Percentiles rank a stretch among this genome's conserved stretches.
Conservation (phyloP, 208 protist species). For the Lotmaria passim region DNA sequence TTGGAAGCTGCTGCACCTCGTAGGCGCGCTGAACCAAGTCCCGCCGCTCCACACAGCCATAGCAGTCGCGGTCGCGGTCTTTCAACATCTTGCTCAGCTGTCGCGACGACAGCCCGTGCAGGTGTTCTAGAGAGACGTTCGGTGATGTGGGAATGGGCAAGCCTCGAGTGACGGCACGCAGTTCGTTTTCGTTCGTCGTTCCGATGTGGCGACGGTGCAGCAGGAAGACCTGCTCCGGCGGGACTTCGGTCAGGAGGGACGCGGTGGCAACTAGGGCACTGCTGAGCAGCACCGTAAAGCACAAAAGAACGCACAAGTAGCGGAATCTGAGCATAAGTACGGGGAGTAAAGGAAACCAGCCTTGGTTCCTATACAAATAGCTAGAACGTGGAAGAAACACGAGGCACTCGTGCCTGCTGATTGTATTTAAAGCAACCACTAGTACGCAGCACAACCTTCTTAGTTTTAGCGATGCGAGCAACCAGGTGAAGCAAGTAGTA, state of each 20-base stretch:
- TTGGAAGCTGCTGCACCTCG: slow-evolving; percentile 37
- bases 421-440: too few species aligned
- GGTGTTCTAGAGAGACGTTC: slow-evolving; percentile 18
- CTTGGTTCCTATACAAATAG: too few species aligned
- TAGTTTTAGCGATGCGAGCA: too few species aligned
- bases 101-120: slow-evolving; percentile 22
- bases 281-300: background rate
- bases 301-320: background rate
- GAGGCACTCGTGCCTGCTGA: background rate
- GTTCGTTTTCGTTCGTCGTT: slow-evolving; percentile 9
- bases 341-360: background rate
- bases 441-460: too few species aligned
- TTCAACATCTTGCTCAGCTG: slow-evolving; percentile 46
- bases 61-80: slow-evolving; percentile 43
- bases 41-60: slow-evolving; percentile 48
- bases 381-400: background rate
- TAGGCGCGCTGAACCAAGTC: slow-evolving; percentile 50
- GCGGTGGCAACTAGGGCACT: background rate
- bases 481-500: too few species aligned
- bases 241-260: slow-evolving; percentile 38
- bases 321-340: background rate
- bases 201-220: slow-evolving; percentile 39
- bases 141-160: slow-evolving; percentile 24
- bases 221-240: slow-evolving; percentile 53
- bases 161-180: slow-evolving; percentile 36